These are phyloP conservation scores for Corynascus novoguineensis DNA, from an alignment of 495 filamentous ascomycete species.

Conservation along the genomic window DNA sequence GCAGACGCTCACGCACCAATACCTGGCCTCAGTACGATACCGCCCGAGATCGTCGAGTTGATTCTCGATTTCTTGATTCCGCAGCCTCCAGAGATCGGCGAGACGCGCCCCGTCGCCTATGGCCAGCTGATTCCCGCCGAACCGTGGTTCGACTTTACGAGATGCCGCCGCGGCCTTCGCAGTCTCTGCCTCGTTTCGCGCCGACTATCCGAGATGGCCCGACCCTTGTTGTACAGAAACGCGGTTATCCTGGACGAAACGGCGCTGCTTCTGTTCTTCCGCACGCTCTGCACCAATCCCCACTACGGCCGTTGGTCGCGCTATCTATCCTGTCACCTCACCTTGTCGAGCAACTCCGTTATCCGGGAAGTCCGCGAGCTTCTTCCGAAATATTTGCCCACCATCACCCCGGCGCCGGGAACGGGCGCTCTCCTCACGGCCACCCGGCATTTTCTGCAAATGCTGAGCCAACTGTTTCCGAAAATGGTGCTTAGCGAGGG, in stretches of 20 bases:
- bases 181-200: conserved; percentile 24
- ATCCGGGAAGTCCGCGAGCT: conserved; percentile 23
- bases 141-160: conserved; percentile 31
- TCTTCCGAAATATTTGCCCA: conserved; percentile 9
- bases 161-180: conserved; percentile 26
- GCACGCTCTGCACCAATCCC: conserved; percentile 25
- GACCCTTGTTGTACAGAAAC: conserved; percentile 27
- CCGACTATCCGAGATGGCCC: conserved; percentile 17
- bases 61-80: conserved; percentile 27
- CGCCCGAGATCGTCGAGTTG: conserved; percentile 22
- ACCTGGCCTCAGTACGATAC: conserved; percentile 16
- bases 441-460: neutral
- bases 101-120: conserved; percentile 29
- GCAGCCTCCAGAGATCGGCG: conserved; percentile 26
- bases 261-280: conserved; percentile 25
- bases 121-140: conserved; percentile 27
- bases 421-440: neutral
- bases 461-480: neutral
- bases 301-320: conserved; percentile 22
- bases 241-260: conserved; percentile 22
- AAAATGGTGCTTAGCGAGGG: neutral
- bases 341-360: conserved; percentile 21
- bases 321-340: conserved; percentile 29
- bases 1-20: neutral
- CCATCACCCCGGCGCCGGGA: conserved; percentile 3